Evolutionary conservation across 306 rosid genomes (phyloP).

Genomic region (Pyrus communis): DNA sequence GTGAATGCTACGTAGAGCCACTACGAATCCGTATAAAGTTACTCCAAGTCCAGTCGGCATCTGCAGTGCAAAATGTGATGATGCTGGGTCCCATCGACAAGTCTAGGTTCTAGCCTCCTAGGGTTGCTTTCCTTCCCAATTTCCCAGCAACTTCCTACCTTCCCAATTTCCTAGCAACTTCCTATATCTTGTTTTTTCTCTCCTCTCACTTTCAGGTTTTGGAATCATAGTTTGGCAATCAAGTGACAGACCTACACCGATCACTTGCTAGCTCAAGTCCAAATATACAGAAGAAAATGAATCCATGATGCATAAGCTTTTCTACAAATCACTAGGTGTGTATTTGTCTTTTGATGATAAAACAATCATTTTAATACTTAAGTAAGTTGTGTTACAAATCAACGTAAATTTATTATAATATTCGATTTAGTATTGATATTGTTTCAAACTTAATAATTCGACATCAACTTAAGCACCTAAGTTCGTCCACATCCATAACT

Average conservation of each 20-base stretch:
- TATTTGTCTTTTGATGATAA: not conserved
- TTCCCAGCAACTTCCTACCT: conserved; percentile 2
- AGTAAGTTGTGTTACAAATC: too few relatives aligned
- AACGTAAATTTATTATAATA: too few relatives aligned
- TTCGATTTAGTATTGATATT: too few relatives aligned
- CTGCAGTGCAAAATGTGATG: not conserved
- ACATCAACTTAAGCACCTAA: too few relatives aligned
- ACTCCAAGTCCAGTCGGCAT: not conserved
- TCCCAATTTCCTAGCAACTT: not conserved
- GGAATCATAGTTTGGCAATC: not conserved
- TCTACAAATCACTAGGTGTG: too few relatives aligned
- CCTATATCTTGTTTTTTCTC: not conserved
- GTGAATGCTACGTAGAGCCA: not conserved
- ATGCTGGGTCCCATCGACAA: not conserved
- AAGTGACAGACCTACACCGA: not conserved
- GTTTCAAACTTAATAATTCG: too few relatives aligned
- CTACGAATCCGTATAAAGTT: not conserved
- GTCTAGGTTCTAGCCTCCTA: not conserved
- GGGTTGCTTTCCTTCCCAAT: not conserved
- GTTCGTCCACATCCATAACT: too few relatives aligned
- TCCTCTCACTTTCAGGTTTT: not conserved
- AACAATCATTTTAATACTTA: too few relatives aligned
- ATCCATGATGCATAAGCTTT: not conserved
- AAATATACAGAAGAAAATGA: not conserved
- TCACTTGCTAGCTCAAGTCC: not conserved